These are phyloP conservation scores for Agrocybe praecox DNA, from an alignment of 768 basidiomycete species.

Conservation along the genomic window DNA sequence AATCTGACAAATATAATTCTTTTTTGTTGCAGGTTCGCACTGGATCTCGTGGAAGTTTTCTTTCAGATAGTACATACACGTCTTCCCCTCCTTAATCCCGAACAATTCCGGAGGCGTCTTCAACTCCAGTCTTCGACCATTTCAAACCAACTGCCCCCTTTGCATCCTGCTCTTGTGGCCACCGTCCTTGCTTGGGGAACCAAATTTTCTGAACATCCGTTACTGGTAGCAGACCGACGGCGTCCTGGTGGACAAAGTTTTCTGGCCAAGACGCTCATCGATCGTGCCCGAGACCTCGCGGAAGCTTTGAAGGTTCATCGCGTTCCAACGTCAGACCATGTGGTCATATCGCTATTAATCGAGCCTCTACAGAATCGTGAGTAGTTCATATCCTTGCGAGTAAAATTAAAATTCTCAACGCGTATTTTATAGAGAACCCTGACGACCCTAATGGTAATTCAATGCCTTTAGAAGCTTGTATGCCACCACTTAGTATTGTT, in stretches of 20 bases:
- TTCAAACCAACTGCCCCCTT: constrained; percentile 40
- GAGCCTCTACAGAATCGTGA: constrained; percentile 88
- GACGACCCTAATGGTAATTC: constrained; percentile 68
- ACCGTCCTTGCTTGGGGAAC: constrained; percentile 91
- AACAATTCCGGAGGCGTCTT: constrained; percentile 76
- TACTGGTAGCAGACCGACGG: constrained; percentile 77
- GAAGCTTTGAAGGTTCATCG: constrained; percentile 89
- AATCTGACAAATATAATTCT: constrained; percentile 18
- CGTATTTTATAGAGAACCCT: constrained; percentile 59
- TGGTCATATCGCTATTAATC: constrained; percentile 79
- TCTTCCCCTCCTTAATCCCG: constrained; percentile 83
- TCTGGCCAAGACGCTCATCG: constrained; percentile 75
- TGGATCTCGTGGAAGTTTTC: constrained; percentile 93
- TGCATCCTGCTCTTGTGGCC: constrained; percentile 79
- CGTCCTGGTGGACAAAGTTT: constrained; percentile 73
- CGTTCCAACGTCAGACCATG: constrained; percentile 75
- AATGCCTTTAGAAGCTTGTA: constrained; percentile 3
- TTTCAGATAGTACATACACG: constrained; percentile 92
- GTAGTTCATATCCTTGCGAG: constrained; percentile 32
- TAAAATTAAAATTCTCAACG: background rate
- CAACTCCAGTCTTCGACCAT: constrained; percentile 39
- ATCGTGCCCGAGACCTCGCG: constrained; percentile 82
- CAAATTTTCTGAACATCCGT: constrained; percentile 90
- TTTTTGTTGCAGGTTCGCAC: constrained; percentile 66
- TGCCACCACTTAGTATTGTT: constrained; percentile 17